These are phyloP conservation scores for Scedosporium minutisporum DNA, from an alignment of 2,329 filamentous ascomycete species.

Conservation along the genomic window DNA sequence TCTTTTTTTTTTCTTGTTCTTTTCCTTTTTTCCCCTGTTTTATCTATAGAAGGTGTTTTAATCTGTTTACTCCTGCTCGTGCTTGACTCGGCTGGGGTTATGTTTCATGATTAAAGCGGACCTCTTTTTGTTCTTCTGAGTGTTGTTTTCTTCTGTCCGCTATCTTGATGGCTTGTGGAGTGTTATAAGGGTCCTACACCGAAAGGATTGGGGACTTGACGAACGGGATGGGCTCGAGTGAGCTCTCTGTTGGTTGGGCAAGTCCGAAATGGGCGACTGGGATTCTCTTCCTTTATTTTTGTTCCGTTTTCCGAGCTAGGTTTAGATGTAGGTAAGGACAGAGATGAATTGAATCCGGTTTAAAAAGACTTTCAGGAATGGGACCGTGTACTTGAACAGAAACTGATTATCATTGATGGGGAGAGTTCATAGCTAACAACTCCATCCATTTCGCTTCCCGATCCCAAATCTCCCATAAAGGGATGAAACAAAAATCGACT, in stretches of 20 bases:
- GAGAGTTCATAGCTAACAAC: not conserved
- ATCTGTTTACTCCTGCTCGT: not conserved
- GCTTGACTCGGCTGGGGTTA: not conserved
- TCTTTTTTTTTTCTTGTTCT: not conserved
- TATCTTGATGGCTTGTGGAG: too few species aligned
- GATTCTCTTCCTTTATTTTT: not conserved
- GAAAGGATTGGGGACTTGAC: too few species aligned
- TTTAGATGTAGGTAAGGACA: not conserved
- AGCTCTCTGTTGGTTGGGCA: too few species aligned
- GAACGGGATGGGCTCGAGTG: too few species aligned
- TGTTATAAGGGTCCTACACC: too few species aligned
- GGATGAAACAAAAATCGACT: not conserved
- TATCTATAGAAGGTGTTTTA: slow-evolving; percentile 2
- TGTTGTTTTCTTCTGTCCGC: too few species aligned
- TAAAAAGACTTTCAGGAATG: too few species aligned
- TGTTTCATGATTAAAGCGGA: not conserved
- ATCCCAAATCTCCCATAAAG: not conserved
- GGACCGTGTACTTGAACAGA: too few species aligned
- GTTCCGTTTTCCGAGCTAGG: not conserved
- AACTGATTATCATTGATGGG: not conserved
- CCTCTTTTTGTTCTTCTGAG: too few species aligned
- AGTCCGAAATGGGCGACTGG: too few species aligned
- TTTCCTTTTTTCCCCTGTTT: not conserved
- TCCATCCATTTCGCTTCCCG: not conserved
- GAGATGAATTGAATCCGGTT: too few species aligned